These are phyloP conservation scores for Trametes sanguinea DNA, from an alignment of 768 basidiomycete genomes.

Conservation along the genomic window DNA sequence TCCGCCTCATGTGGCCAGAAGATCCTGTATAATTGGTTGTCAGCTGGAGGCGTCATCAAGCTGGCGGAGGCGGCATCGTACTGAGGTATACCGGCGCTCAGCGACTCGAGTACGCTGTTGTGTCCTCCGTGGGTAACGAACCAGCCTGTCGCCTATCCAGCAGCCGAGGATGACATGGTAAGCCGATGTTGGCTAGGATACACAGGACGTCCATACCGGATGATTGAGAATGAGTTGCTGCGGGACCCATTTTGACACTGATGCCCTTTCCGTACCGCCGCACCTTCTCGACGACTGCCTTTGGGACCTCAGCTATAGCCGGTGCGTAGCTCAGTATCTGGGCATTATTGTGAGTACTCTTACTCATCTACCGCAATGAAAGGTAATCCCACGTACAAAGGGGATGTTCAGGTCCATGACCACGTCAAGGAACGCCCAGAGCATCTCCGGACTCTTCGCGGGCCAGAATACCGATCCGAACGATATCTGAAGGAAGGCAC, in stretches of 20 bases:
- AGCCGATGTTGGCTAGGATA: too few relatives aligned
- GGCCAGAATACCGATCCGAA: conserved; percentile 31
- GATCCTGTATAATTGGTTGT: conserved; percentile 17
- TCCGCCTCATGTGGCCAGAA: conserved; percentile 30
- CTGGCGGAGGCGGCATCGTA: not conserved
- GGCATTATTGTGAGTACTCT: too few relatives aligned
- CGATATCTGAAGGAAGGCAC: conserved; percentile 18
- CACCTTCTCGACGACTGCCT: too few relatives aligned
- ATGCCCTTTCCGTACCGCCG: too few relatives aligned
- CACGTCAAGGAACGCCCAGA: conserved; percentile 29
- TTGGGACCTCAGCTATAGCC: too few relatives aligned
- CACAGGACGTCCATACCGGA: too few relatives aligned
- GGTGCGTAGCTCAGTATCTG: too few relatives aligned
- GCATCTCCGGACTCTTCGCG: conserved; percentile 20
- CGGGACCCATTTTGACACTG: too few relatives aligned
- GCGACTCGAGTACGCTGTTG: conserved; percentile 28
- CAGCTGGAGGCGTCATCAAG: too few relatives aligned
- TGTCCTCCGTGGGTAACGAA: conserved; percentile 31
- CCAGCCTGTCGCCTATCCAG: conserved; percentile 14
- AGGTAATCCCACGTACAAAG: conserved; percentile 19
- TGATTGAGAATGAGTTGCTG: too few relatives aligned
- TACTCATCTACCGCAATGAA: too few relatives aligned
- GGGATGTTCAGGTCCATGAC: conserved; percentile 27
- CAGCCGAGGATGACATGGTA: too few relatives aligned
- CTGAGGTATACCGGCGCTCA: conserved; percentile 28